A percentile compares a stretch with the other conserved stretches of the same genome.
phyloP scores from a whole-genome alignment of 1,284 basidiomycete species.

The Hymenochaete sp. region DNA sequence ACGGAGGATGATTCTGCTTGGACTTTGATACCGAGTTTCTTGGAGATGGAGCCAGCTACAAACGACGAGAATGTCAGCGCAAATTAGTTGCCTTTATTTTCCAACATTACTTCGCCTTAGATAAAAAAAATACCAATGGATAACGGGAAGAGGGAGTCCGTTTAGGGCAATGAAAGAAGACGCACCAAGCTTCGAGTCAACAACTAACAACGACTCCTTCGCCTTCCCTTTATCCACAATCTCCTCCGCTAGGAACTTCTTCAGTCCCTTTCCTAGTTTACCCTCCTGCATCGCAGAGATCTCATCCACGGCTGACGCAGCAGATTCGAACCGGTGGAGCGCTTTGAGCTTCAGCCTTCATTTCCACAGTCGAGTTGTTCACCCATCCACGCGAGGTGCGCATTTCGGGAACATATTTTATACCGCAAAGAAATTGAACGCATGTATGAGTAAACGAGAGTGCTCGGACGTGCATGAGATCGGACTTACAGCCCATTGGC shows the following conservation, averaged over 20 bases:
- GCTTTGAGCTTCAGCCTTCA: conserved; percentile 86
- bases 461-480: conserved; percentile 7
- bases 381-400: too few species aligned
- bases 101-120: too few species aligned
- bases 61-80: conserved; percentile 4
- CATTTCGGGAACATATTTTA: too few species aligned
- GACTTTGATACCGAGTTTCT: conserved; percentile 92
- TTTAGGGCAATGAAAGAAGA: conserved; percentile 1
- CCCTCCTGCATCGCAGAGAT: conserved; percentile 89
- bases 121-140: too few species aligned
- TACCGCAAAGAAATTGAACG: too few species aligned
- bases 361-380: too few species aligned
- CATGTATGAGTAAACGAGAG: conserved; percentile 2
- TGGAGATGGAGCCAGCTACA: conserved; percentile 72
- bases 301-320: conserved; percentile 98
- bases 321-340: conserved; percentile 93
- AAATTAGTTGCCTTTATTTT: too few species aligned
- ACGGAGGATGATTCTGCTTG: conserved; percentile 52
- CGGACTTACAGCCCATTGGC: conserved; percentile 82
- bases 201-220: conserved; percentile 82
- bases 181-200: conserved; percentile 87
- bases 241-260: conserved; percentile 88
- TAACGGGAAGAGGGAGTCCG: too few species aligned
- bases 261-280: conserved; percentile 87
- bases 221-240: conserved; percentile 82